Evolutionary conservation across 2,329 filamentous ascomycete genomes (phyloP).

Genomic region (Colletotrichum sp.): DNA sequence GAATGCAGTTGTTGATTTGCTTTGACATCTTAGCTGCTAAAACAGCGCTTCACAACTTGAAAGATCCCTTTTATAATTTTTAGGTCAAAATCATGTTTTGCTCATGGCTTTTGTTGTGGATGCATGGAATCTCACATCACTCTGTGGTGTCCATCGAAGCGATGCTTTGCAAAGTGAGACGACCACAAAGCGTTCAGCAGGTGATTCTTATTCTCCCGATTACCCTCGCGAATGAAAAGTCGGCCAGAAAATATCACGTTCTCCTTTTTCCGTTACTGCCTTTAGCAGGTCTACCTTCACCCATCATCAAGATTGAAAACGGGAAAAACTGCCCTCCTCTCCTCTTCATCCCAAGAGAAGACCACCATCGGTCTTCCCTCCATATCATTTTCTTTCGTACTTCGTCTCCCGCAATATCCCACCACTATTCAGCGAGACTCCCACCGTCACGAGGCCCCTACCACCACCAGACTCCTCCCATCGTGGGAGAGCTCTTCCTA

Average conservation of each 20-base stretch:
- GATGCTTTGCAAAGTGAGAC: background rate
- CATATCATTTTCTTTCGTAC: background rate
- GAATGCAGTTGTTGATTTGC: background rate
- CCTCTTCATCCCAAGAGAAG: background rate
- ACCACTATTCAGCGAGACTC: background rate
- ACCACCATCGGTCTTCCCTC: background rate
- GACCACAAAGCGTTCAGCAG: background rate
- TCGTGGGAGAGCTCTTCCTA: background rate
- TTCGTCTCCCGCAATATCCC: background rate
- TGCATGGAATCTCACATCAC: background rate
- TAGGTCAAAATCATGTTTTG: background rate
- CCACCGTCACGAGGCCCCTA: background rate
- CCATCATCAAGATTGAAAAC: background rate
- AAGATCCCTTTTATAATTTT: background rate
- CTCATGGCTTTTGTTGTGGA: background rate
- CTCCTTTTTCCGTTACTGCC: background rate
- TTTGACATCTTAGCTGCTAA: background rate
- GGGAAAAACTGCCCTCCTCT: background rate
- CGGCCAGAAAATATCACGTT: background rate
- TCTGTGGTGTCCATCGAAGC: background rate
- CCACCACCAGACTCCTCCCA: background rate
- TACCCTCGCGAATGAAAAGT: background rate
- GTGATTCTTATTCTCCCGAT: background rate
- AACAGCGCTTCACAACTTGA: background rate
- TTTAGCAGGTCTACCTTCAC: background rate